Evolutionary conservation across 2,329 filamentous ascomycete genomes (phyloP).

Genomic region (Dothideomycetes sp.): DNA sequence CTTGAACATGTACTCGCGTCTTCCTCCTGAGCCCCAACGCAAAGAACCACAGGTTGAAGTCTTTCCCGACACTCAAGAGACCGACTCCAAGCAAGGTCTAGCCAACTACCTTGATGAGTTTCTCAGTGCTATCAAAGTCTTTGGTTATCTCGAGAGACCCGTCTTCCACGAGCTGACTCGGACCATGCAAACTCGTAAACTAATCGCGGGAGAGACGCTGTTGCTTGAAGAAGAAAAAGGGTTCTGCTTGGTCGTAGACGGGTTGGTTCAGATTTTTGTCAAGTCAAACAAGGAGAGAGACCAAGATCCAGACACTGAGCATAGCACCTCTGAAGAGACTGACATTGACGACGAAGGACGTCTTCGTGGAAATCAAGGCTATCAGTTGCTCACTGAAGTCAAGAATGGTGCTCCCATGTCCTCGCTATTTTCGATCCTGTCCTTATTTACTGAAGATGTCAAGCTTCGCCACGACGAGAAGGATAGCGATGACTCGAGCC

Average conservation of each 20-base stretch:
- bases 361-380: slow-evolving; percentile 64
- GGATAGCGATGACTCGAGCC: slow-evolving; percentile 31
- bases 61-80: slow-evolving; percentile 86
- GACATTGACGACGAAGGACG: slow-evolving; percentile 52
- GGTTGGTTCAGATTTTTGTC: slow-evolving; percentile 93
- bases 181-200: slow-evolving; percentile 95
- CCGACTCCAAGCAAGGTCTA: slow-evolving; percentile 78
- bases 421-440: slow-evolving; percentile 93
- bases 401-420: slow-evolving; percentile 98
- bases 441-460: slow-evolving; percentile 91
- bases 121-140: slow-evolving; percentile 96
- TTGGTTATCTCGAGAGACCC: slow-evolving; percentile 89
- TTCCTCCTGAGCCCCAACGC: slow-evolving; percentile 88
- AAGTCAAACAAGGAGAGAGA: slow-evolving; percentile 61
- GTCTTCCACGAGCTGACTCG: slow-evolving; percentile 96
- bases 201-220: slow-evolving; percentile 92
- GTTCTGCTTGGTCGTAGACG: slow-evolving; percentile 95
- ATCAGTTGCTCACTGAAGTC: slow-evolving; percentile 92
- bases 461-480: slow-evolving; percentile 62
- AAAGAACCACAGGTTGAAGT: slow-evolving; percentile 94
- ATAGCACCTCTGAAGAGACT: slow-evolving; percentile 30
- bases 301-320: slow-evolving; percentile 34
- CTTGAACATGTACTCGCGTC: slow-evolving; percentile 89
- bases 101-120: slow-evolving; percentile 98
- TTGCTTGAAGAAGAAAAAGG: slow-evolving; percentile 96